Base-by-base conservation (phyloP, 192 early-diverging fungal species). In the Thamnidium elegans region DNA sequence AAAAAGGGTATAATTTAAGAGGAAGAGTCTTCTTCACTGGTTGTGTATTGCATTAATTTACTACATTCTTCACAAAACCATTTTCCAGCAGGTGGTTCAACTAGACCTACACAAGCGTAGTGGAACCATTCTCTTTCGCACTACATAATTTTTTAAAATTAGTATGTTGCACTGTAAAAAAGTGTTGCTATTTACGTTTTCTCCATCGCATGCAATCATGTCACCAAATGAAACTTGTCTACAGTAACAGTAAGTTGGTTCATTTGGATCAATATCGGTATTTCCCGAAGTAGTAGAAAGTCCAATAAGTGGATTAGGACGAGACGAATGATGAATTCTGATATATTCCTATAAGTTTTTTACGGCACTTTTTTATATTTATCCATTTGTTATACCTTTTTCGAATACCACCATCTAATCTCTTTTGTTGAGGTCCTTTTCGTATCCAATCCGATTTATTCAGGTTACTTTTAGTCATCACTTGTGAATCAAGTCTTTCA, bases 111-210 rank as follows among this genome's bases (percentile, higher is more conserved):
- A 63, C 93, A 95, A 0, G 71, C 80, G 65, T 92, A 87, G 66
- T 95, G 93, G 74, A 95, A 95, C 93, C 93, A 95, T 79, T 95
- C 92, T 70, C 86, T 83, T 45, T 85, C 84, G 72, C 93, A 95
- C 68, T 71, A 66, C 3, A 26, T 26, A 26, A 2, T 1, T 26
- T 2, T 26, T 26, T 26, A 26, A 26, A n/a, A n/a, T n/a, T n/a
- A n/a, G n/a, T 26, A 26, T 26, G 26, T 26, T 26, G 72, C 93
- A 95, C 68, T 71, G 63, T 32, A 48, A 44, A 48, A 17, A 48
- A 48, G 13, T n/a, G 10, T 45, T 13, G 44, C n/a, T 17, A 14
- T 10, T 86, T 67, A 71, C 74, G 63, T 70, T 70, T 20, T 91
- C 89, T 65, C 93, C 89, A 70, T 87, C 87, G 52, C 86, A 87